A percentile compares a stretch with the other conserved stretches of the same genome.
These are phyloP conservation scores for Penicillium maclennaniae DNA, from an alignment of 495 filamentous ascomycete species.

Conservation along the genomic window DNA sequence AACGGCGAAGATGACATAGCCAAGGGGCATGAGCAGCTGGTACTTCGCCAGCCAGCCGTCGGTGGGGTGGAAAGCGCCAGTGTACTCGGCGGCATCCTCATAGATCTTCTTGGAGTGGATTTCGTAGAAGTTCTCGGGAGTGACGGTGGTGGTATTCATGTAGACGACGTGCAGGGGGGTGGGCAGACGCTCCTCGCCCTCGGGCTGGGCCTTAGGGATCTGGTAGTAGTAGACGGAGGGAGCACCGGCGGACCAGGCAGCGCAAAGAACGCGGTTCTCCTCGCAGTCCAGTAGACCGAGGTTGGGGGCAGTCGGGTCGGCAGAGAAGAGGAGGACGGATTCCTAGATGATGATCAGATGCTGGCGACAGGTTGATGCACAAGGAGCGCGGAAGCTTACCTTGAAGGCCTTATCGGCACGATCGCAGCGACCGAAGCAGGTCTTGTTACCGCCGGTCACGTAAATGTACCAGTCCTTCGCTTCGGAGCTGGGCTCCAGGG, in stretches of 20 bases:
- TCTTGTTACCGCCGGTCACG: slow-evolving; percentile 81
- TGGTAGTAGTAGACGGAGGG: slow-evolving; percentile 71
- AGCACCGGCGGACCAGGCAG: slow-evolving; percentile 69
- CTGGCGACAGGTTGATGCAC: neutral
- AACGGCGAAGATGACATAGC: slow-evolving; percentile 62
- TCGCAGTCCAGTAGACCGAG: slow-evolving; percentile 79
- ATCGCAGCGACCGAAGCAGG: slow-evolving; percentile 67
- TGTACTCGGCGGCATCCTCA: slow-evolving; percentile 51
- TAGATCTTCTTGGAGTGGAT: slow-evolving; percentile 62
- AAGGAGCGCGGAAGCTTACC: slow-evolving; percentile 30
- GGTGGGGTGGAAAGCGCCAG: slow-evolving; percentile 77
- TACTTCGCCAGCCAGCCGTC: slow-evolving; percentile 66
- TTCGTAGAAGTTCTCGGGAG: slow-evolving; percentile 56
- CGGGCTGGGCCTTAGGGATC: slow-evolving; percentile 54
- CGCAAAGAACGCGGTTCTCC: slow-evolving; percentile 71
- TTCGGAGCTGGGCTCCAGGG: slow-evolving; percentile 59
- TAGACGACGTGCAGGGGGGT: slow-evolving; percentile 53
- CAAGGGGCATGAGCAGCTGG: slow-evolving; percentile 60
- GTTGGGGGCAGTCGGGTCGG: slow-evolving; percentile 61
- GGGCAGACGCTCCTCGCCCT: slow-evolving; percentile 34
- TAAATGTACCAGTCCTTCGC: slow-evolving; percentile 79
- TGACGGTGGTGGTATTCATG: slow-evolving; percentile 64
- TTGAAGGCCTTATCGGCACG: slow-evolving; percentile 54
- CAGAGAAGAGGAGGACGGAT: slow-evolving; percentile 63
- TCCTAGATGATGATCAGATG: slow-evolving; percentile 42